phyloP scores from a whole-genome alignment of 352 stramenopile species.

The Pythium phragmitis region DNA sequence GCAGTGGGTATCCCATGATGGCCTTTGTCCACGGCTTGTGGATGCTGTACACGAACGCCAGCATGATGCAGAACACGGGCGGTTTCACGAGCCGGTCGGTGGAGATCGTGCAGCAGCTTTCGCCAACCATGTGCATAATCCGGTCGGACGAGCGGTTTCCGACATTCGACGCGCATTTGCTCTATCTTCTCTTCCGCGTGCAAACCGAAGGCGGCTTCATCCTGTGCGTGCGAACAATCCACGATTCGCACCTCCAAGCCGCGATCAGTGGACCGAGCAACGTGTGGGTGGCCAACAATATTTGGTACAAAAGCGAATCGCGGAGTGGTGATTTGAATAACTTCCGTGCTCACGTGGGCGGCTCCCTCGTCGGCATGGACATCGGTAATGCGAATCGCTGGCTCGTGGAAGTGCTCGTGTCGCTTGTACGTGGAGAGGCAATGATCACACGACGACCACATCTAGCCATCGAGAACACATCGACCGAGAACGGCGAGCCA shows the following conservation, averaged over 20 bases:
- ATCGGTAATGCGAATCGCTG: no score
- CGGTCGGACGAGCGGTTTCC: slow-evolving; percentile 15
- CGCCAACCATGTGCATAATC: slow-evolving; percentile 4
- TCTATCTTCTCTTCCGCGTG: slow-evolving; percentile 1
- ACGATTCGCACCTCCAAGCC: neutral
- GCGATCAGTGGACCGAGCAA: no score
- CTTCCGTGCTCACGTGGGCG: no score
- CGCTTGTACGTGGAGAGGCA: no score
- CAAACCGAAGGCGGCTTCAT: slow-evolving; percentile 9
- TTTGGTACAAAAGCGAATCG: slow-evolving; percentile 20
- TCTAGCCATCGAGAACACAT: no score
- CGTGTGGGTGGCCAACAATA: slow-evolving; percentile 9
- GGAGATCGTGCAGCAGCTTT: slow-evolving; percentile 9
- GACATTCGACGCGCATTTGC: slow-evolving; percentile 10
- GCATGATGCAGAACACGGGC: neutral
- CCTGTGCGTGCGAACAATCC: slow-evolving; percentile 10
- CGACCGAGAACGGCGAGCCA: no score
- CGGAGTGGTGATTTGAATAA: neutral
- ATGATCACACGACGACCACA: no score
- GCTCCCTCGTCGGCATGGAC: no score
- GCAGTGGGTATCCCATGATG: no score
- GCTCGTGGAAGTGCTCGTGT: no score
- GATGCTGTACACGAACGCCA: slow-evolving; percentile 15
- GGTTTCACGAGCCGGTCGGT: neutral
- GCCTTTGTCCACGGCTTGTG: neutral